Conservation (phyloP, 441 rosid genomes). For the Aleurites moluccanus region DNA sequence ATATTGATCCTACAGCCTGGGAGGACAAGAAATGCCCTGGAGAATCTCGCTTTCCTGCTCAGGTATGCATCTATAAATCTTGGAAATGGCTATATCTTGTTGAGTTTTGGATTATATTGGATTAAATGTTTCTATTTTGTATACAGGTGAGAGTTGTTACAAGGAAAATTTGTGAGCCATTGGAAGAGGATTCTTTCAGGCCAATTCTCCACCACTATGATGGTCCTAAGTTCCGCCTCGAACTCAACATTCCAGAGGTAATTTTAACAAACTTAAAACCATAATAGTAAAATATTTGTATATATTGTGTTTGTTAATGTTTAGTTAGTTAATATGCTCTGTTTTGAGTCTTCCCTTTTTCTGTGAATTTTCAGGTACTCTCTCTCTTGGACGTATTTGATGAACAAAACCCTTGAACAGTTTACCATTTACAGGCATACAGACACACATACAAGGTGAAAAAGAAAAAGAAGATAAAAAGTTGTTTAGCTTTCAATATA, state of each 20-base stretch:
- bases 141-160: slow-evolving; percentile 77
- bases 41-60: slow-evolving; percentile 98
- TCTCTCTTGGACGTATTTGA: slow-evolving; percentile 85
- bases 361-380: slow-evolving; percentile 52
- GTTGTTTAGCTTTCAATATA: slow-evolving; percentile 1
- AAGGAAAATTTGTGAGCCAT: slow-evolving; percentile 72
- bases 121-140: neutral
- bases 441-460: slow-evolving; percentile 10
- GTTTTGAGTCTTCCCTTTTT: slow-evolving; percentile 3
- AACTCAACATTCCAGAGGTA: slow-evolving; percentile 93
- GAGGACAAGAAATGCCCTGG: slow-evolving; percentile 93
- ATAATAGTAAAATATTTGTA: too few species aligned
- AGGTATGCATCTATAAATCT: slow-evolving; percentile 36
- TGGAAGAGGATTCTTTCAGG: slow-evolving; percentile 98
- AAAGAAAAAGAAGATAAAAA: neutral
- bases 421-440: slow-evolving; percentile 2
- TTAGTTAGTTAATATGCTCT: neutral
- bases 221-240: slow-evolving; percentile 97
- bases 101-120: neutral
- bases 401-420: slow-evolving; percentile 42
- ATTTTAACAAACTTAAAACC: neutral
- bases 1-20: slow-evolving; percentile 91
- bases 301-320: neutral
- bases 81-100: neutral
- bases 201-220: slow-evolving; percentile 98